Base-by-base conservation (phyloP, 2,329 filamentous ascomycete species). In the Biscogniauxia sp. region DNA sequence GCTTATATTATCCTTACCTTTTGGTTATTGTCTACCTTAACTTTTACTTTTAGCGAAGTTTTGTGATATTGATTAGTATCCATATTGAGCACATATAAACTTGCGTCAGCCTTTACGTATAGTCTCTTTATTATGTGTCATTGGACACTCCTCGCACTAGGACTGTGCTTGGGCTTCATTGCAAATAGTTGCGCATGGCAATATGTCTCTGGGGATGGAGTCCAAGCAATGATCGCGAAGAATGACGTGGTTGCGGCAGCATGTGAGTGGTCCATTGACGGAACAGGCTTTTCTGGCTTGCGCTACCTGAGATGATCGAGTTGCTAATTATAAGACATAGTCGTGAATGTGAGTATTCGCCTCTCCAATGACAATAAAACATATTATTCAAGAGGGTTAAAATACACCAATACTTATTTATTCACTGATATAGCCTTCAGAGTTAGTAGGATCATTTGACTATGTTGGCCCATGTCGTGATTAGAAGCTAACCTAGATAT, bases 191-290 rank as follows among this genome's bases (percentile, higher is more conserved):
- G 58, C 20, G 53, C 62, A 3, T 64, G 62, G 62, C 32, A 56
- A 19, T 57, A 64, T 52, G 20, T 60, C 15, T 45, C 62, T 13
- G 49, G 45, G 32, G n/a, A 57, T 41, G 53, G 58, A 6, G 32
- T 61, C n/a, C 28, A 52, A 54, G 26, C 59, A 13, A 28, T 28
- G 13, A n/a, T 64, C 20, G 26, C 20, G 5, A 56, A 60, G n/a
- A 49, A 52, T 6, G 28, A 54, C 8, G 37, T 25, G 25, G 28
- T 60, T 9, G 55, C 61, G 51, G 59, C 60, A n/a, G 62, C 57
- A 41, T 64, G 62, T 64, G 19, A 64, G 62, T 61, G n/a, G 49
- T 51, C 1, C 17, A 5, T 19, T n/a, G n/a, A n/a, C n/a, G 23
- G 20, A 25, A 5, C 15, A 26, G 17, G 13, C 19, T 45, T 2